Evolutionary conservation across 2,329 filamentous ascomycete genomes (phyloP).

Genomic region (Calcarisporium arbuscula): DNA sequence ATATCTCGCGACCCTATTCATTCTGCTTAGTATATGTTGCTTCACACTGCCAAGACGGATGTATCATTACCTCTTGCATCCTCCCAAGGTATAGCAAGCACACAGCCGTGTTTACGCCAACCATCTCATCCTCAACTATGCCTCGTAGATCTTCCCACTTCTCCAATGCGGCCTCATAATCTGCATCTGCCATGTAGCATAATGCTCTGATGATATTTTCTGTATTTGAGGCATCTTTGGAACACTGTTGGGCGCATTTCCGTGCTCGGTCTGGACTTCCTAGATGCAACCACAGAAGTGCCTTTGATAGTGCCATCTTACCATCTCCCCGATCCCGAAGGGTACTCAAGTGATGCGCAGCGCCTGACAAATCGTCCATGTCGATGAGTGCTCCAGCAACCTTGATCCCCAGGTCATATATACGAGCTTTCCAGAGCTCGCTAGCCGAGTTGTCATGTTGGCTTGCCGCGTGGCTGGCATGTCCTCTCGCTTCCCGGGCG

Average conservation of each 20-base stretch:
- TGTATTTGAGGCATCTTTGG: constrained; percentile 23
- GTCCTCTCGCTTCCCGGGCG: constrained; percentile 65
- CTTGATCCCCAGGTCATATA: constrained; percentile 67
- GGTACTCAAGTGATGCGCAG: constrained; percentile 63
- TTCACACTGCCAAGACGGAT: not conserved
- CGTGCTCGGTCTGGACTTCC: constrained; percentile 69
- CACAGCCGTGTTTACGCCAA: constrained; percentile 76
- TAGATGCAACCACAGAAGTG: constrained; percentile 69
- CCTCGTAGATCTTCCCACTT: constrained; percentile 51
- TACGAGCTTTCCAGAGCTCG: constrained; percentile 62
- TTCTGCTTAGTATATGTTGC: constrained; percentile 9
- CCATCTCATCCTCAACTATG: constrained; percentile 54
- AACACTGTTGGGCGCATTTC: constrained; percentile 35
- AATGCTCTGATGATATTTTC: constrained; percentile 58
- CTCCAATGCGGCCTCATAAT: constrained; percentile 57
- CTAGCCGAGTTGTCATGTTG: constrained; percentile 46
- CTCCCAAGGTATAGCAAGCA: constrained; percentile 75
- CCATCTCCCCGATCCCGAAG: constrained; percentile 38
- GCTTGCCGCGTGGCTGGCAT: constrained; percentile 41
- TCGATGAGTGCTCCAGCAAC: constrained; percentile 65
- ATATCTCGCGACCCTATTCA: constrained; percentile 55
- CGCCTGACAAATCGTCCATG: constrained; percentile 82
- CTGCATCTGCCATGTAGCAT: constrained; percentile 70
- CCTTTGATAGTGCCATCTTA: constrained; percentile 41
- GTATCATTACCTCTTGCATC: constrained; percentile 55